Evolutionary conservation across 2,329 filamentous ascomycete genomes (phyloP).

Genomic region (Zalaria obscura): DNA sequence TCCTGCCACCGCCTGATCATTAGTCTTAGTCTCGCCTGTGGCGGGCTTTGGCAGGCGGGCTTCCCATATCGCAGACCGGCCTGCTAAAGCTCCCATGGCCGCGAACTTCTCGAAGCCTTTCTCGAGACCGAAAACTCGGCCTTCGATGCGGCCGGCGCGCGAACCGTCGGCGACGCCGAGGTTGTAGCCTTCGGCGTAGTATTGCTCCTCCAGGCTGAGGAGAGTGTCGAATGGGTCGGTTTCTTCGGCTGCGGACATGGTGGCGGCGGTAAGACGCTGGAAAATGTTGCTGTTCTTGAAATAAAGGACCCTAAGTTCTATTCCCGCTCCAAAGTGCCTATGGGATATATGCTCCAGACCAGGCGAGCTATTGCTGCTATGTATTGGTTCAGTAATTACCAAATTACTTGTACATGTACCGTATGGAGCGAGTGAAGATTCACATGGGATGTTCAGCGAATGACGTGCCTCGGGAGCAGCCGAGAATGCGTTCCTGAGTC

Average conservation of each 20-base stretch:
- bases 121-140: slow-evolving; percentile 77
- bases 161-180: slow-evolving; percentile 64
- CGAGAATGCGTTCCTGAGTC: not conserved
- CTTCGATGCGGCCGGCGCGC: slow-evolving; percentile 69
- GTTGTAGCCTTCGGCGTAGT: slow-evolving; percentile 70
- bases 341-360: too few relatives aligned
- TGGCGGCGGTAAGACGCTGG: too few relatives aligned
- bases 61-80: slow-evolving; percentile 71
- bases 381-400: too few relatives aligned
- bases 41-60: slow-evolving; percentile 41
- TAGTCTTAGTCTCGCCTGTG: slow-evolving; percentile 2
- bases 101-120: slow-evolving; percentile 89
- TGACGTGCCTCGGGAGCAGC: not conserved
- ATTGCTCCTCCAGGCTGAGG: slow-evolving; percentile 48
- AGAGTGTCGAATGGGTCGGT: slow-evolving; percentile 36
- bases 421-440: too few relatives aligned
- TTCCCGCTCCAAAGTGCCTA: too few relatives aligned
- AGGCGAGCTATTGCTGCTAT: too few relatives aligned
- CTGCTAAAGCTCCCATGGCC: slow-evolving; percentile 64
- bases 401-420: too few relatives aligned
- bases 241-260: not conserved
- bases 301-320: too few relatives aligned
- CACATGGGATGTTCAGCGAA: too few relatives aligned
- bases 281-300: too few relatives aligned
- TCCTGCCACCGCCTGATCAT: not conserved